These are phyloP conservation scores for Quercus robur DNA, from an alignment of 306 rosid species.

Conservation along the genomic window DNA sequence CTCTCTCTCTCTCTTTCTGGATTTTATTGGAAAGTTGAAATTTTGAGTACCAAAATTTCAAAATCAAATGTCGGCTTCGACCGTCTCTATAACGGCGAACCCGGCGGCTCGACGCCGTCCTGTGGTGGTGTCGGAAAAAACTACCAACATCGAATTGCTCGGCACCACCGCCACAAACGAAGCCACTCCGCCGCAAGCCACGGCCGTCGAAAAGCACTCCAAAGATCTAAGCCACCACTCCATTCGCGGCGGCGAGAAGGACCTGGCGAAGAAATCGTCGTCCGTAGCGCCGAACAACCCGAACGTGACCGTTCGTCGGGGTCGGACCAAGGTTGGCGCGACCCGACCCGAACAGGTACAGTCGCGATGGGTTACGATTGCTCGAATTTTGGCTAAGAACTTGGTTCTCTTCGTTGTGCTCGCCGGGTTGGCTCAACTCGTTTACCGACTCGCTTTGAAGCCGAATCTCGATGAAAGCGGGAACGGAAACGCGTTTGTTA, in stretches of 20 bases:
- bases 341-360: constrained; percentile 9
- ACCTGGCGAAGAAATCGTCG: constrained; percentile 24
- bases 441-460: constrained; percentile 41
- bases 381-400: constrained; percentile 56
- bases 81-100: constrained; percentile 81
- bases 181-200: background rate
- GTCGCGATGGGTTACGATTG: constrained; percentile 66
- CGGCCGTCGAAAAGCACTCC: constrained; percentile 3
- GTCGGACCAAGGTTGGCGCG: constrained; percentile 36
- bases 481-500: constrained; percentile 18
- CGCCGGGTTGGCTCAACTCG: constrained; percentile 56
- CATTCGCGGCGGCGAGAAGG: constrained; percentile 43
- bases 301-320: constrained; percentile 32
- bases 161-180: constrained; percentile 29
- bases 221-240: constrained; percentile 84
- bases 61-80: constrained; percentile 86
- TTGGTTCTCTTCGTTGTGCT: constrained; percentile 45
- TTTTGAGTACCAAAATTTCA: background rate
- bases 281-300: constrained; percentile 28
- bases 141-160: constrained; percentile 55
- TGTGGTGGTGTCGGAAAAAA: constrained; percentile 48
- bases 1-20: background rate
- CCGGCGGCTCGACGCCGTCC: constrained; percentile 85
- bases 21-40: background rate
- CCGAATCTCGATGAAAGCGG: background rate